Conservation (phyloP, 495 filamentous ascomycete species). For the Pseudoneurospora amorphoporcata region DNA sequence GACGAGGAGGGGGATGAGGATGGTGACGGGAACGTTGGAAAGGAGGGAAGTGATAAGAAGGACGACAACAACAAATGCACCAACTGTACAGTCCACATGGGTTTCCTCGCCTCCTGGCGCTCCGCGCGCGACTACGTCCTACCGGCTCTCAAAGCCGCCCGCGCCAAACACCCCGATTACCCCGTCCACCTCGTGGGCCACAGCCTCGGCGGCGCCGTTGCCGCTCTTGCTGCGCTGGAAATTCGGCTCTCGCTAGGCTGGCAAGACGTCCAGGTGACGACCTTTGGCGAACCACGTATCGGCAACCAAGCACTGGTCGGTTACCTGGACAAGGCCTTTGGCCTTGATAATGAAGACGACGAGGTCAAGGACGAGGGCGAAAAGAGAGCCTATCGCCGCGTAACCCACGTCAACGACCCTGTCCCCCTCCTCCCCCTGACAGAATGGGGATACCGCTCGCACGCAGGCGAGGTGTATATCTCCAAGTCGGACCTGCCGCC, state of each 20-base stretch:
- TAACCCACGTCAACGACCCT: conserved; percentile 82
- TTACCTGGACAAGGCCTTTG: conserved; percentile 61
- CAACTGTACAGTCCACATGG: conserved; percentile 85
- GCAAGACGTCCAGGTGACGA: conserved; percentile 62
- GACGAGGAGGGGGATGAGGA: conserved; percentile 32
- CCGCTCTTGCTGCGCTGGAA: conserved; percentile 76
- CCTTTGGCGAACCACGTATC: conserved; percentile 83
- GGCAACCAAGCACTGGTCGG: conserved; percentile 63
- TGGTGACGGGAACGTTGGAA: neutral
- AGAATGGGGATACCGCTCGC: conserved; percentile 80
- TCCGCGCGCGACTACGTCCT: conserved; percentile 57
- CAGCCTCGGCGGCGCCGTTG: conserved; percentile 86
- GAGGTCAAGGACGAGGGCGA: conserved; percentile 8
- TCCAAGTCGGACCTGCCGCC: conserved; percentile 58
- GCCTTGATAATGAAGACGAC: conserved; percentile 22
- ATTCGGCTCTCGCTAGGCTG: conserved; percentile 45
- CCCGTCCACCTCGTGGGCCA: conserved; percentile 74
- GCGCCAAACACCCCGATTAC: conserved; percentile 55
- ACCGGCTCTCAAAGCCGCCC: conserved; percentile 43
- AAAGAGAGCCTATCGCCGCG: conserved; percentile 51
- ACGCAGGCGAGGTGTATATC: conserved; percentile 83
- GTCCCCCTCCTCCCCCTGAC: conserved; percentile 76
- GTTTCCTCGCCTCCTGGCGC: conserved; percentile 77
- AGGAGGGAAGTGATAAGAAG: neutral
- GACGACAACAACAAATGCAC: conserved; percentile 40